These are phyloP conservation scores for Tylopilus plumbeoviolaceoides DNA, from an alignment of 768 basidiomycete genomes.

Conservation along the genomic window DNA sequence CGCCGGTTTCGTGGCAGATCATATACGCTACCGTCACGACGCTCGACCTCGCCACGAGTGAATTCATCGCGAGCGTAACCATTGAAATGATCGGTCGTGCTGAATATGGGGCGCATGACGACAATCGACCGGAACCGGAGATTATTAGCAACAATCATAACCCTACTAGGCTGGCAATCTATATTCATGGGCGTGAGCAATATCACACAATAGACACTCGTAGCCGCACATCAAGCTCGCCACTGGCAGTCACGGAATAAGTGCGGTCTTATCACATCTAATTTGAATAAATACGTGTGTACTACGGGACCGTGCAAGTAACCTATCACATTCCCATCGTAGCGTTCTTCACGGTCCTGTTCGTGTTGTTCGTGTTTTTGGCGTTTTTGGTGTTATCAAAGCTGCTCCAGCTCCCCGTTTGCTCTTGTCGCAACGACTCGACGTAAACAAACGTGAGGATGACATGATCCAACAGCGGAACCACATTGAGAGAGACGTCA, in stretches of 20 bases:
- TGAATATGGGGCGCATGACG: no score
- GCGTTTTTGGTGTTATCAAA: not conserved
- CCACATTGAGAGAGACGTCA: constrained; percentile 12
- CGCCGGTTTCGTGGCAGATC: constrained; percentile 43
- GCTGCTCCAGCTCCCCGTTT: not conserved
- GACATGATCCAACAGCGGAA: constrained; percentile 23
- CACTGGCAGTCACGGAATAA: no score
- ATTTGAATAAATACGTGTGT: no score
- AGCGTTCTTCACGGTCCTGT: not conserved
- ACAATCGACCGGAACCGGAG: no score
- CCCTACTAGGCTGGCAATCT: no score
- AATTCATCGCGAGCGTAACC: constrained; percentile 42
- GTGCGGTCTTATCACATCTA: no score
- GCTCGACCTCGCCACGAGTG: constrained; percentile 52
- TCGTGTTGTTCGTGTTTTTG: not conserved
- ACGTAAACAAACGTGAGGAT: constrained; percentile 25
- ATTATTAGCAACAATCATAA: no score
- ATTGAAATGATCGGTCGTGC: constrained; percentile 33
- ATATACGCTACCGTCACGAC: constrained; percentile 63
- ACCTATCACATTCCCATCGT: not conserved
- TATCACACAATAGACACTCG: no score
- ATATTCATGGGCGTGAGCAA: no score
- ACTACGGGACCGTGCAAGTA: not conserved
- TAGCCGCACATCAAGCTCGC: no score
- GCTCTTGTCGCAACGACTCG: constrained; percentile 17